phyloP scores from a whole-genome alignment of 2,329 filamentous ascomycete species.

The Fusarium siculi region DNA sequence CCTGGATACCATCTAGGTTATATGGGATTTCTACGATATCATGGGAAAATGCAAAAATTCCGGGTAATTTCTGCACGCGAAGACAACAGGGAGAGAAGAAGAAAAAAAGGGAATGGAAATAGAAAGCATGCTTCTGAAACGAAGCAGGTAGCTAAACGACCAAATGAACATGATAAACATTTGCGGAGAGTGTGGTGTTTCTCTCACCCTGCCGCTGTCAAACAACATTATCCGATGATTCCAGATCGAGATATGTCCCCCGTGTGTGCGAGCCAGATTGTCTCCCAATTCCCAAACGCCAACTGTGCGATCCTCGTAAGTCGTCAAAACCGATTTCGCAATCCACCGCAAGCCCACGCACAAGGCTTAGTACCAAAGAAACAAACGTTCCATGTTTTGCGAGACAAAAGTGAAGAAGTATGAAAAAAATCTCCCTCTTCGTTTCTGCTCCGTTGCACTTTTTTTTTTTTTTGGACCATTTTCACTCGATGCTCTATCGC shows the following conservation, averaged over 20 bases:
- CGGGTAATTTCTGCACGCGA: slow-evolving; percentile 10
- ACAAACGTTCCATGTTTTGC: slow-evolving; percentile 19
- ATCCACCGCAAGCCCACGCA: slow-evolving; percentile 31
- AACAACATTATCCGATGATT: slow-evolving; percentile 37
- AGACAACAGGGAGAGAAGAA: neutral
- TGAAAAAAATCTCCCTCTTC: neutral
- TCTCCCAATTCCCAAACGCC: slow-evolving; percentile 45
- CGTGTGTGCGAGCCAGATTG: slow-evolving; percentile 41
- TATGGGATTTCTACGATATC: slow-evolving; percentile 4
- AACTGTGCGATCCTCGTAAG: slow-evolving; percentile 46
- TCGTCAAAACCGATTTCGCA: slow-evolving; percentile 42
- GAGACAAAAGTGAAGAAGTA: neutral
- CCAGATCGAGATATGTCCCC: slow-evolving; percentile 39
- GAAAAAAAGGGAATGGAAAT: slow-evolving; percentile 14
- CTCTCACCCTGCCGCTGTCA: slow-evolving; percentile 25
- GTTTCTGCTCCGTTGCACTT: neutral
- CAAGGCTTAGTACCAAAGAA: slow-evolving; percentile 29
- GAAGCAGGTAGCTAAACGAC: slow-evolving; percentile 37
- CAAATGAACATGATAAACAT: slow-evolving; percentile 39
- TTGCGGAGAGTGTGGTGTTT: slow-evolving; percentile 21
- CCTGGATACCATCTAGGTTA: neutral
- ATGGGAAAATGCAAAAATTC: slow-evolving; percentile 6
- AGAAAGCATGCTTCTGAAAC: slow-evolving; percentile 31
- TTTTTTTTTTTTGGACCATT: neutral
- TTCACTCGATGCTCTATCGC: slow-evolving; percentile 54